A percentile compares a stretch with the other conserved stretches of the same genome.
phyloP scores from a whole-genome alignment of 768 basidiomycete genomes.

The Lactarius trivialis region DNA sequence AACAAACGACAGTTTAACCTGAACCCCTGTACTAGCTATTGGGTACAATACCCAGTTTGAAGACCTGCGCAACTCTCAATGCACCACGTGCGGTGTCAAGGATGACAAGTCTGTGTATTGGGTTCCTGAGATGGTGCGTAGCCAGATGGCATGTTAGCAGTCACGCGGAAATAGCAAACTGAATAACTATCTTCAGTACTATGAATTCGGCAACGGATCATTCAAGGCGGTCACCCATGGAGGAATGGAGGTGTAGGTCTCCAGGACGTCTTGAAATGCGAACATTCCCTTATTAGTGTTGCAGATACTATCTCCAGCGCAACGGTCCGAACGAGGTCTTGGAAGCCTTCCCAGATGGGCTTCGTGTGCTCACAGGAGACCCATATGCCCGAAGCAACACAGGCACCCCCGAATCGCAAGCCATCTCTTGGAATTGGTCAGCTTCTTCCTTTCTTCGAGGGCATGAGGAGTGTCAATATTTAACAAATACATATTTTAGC shows the following conservation, averaged over 20 bases:
- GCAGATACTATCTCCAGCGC: constrained; percentile 18
- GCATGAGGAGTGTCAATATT: too few species aligned
- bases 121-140: constrained; percentile 16
- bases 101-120: constrained; percentile 21
- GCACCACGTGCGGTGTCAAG: constrained; percentile 20
- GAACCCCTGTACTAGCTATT: constrained; percentile 4
- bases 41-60: constrained; percentile 10
- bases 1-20: neutral
- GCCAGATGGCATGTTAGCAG: neutral
- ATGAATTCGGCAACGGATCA: constrained; percentile 7
- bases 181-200: constrained; percentile 14
- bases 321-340: neutral
- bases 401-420: constrained; percentile 17
- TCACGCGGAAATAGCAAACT: neutral
- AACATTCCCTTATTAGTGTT: neutral
- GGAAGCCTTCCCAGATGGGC: constrained; percentile 22
- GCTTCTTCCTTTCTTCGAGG: neutral
- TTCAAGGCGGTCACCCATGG: constrained; percentile 14
- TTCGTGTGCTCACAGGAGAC: constrained; percentile 26
- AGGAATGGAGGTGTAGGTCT: constrained; percentile 21
- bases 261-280: neutral
- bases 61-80: constrained; percentile 12
- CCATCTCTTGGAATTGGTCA: constrained; percentile 26
- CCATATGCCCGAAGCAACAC: constrained; percentile 27
- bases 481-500: neutral